These are phyloP conservation scores for Phialophora verrucosa DNA, from an alignment of 2,329 filamentous ascomycete species.

Conservation along the genomic window DNA sequence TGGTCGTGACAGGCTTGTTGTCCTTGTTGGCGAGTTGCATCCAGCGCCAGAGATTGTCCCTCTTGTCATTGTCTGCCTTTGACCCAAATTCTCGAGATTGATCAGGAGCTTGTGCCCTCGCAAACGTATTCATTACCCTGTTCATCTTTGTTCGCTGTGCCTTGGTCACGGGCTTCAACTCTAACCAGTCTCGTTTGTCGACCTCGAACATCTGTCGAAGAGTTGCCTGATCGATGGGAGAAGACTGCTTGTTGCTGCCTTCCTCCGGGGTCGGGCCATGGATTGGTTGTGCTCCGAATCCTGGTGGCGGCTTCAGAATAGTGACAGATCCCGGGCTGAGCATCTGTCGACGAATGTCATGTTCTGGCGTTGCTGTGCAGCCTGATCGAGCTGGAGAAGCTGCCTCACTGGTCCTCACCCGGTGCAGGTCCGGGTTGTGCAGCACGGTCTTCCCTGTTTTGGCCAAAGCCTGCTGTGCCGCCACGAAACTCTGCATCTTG, in stretches of 20 bases:
- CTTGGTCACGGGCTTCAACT: conserved; percentile 31
- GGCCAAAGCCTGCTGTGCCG: conserved; percentile 35
- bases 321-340: conserved; percentile 7
- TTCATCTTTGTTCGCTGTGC: conserved; percentile 31
- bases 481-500: conserved; percentile 39
- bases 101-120: conserved; percentile 20
- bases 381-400: conserved; percentile 8
- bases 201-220: conserved; percentile 33
- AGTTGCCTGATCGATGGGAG: conserved; percentile 13
- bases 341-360: neutral
- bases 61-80: neutral
- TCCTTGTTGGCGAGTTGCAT: conserved; percentile 8
- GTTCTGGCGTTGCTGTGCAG: conserved; percentile 11
- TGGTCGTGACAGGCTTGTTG: conserved; percentile 13
- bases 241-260: neutral
- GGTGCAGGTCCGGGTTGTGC: conserved; percentile 36
- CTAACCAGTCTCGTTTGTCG: conserved; percentile 29
- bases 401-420: conserved; percentile 17
- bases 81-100: conserved; percentile 3
- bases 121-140: conserved; percentile 24
- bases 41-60: conserved; percentile 16
- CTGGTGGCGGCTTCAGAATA: conserved; percentile 24
- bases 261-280: neutral
- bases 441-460: conserved; percentile 39
- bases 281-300: conserved; percentile 12